Conservation (phyloP, 2,329 filamentous ascomycete genomes). For the Microsporum ferrugineum region DNA sequence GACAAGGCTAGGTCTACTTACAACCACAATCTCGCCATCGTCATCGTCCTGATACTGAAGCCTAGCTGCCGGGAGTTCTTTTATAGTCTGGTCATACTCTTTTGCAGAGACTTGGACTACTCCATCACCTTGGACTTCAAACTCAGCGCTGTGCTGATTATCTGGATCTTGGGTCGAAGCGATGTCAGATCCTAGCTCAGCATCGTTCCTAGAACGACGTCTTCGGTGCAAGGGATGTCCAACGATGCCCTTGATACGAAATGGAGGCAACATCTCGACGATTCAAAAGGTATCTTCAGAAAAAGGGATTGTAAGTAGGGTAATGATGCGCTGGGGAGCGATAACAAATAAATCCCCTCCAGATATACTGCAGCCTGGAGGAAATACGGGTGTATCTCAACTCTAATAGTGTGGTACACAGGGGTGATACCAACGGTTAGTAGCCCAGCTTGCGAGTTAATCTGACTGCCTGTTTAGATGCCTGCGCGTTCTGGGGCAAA, state of each 20-base stretch:
- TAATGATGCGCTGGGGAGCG: background rate
- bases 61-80: conserved; percentile 30
- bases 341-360: background rate
- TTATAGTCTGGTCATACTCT: conserved; percentile 35
- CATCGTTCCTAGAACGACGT: background rate
- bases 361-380: background rate
- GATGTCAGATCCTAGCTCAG: background rate
- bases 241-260: conserved; percentile 29
- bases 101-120: conserved; percentile 31
- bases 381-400: background rate
- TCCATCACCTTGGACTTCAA: conserved; percentile 16
- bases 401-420: background rate
- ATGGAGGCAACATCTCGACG: conserved; percentile 30
- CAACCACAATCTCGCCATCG: conserved; percentile 37
- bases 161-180: background rate
- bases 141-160: background rate
- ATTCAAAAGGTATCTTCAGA: background rate
- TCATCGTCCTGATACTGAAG: conserved; percentile 38
- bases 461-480: conserved; percentile 1
- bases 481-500: background rate
- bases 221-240: conserved; percentile 2
- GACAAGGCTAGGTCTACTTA: conserved; percentile 18
- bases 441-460: background rate
- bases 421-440: background rate
- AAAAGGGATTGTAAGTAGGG: no score